A percentile compares a stretch with the other conserved stretches of the same genome.
Conservation (phyloP, 163 green algal species). For the Coccomyxa subellipsoidea region DNA sequence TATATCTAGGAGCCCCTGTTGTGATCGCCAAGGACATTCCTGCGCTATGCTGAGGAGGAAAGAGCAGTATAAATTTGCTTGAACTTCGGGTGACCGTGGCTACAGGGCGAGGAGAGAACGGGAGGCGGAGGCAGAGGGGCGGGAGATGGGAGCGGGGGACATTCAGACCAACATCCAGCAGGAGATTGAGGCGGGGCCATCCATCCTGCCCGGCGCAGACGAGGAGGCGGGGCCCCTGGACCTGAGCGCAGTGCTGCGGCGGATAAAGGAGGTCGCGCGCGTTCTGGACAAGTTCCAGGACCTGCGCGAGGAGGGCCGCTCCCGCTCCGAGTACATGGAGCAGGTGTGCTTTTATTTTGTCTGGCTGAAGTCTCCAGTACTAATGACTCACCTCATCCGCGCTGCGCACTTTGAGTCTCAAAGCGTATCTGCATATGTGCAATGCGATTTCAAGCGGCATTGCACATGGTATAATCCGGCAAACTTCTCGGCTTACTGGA, state of each 20-base stretch:
- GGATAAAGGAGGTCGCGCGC: slow-evolving; percentile 52
- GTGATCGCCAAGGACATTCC: neutral
- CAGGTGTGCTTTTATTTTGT: no score
- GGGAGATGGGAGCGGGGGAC: neutral
- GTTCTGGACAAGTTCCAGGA: slow-evolving; percentile 84
- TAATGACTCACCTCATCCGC: no score
- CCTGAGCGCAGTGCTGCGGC: slow-evolving; percentile 60
- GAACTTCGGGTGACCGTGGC: slow-evolving; percentile 10
- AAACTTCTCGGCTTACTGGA: no score
- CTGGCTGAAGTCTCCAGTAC: no score
- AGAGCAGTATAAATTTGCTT: neutral
- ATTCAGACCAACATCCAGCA: slow-evolving; percentile 15
- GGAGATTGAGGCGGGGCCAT: neutral
- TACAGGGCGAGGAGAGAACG: slow-evolving; percentile 51
- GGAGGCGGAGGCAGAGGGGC: slow-evolving; percentile 43
- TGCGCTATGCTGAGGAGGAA: neutral
- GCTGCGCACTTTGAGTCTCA: no score
- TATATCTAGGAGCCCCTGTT: neutral
- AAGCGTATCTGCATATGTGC: no score
- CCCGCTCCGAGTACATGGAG: slow-evolving; percentile 73
- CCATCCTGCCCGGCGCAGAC: slow-evolving; percentile 7
- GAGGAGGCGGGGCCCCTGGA: slow-evolving; percentile 35
- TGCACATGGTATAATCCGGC: no score
- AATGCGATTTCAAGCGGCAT: no score
- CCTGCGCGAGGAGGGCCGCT: slow-evolving; percentile 45